Conservation (phyloP, 2,329 filamentous ascomycete genomes). For the Calonectria fujianensis region DNA sequence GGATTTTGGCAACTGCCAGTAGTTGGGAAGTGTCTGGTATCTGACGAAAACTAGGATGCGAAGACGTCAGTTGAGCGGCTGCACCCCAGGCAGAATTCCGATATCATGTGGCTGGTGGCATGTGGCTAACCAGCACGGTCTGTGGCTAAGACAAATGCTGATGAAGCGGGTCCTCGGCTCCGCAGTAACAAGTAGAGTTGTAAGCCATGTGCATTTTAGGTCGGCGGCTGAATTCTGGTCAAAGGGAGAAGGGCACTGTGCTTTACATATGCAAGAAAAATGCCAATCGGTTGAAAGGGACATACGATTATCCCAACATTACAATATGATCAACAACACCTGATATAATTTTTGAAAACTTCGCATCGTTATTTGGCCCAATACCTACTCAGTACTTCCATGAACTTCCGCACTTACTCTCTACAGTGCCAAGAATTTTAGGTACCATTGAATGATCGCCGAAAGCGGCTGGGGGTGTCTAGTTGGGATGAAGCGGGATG, state of each 20-base stretch:
- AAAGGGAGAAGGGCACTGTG: conserved; percentile 4
- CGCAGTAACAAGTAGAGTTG: not conserved
- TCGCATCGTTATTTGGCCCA: not conserved
- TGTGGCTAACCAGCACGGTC: not conserved
- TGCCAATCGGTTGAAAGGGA: not conserved
- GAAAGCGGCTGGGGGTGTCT: conserved; percentile 12
- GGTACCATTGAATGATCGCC: conserved; percentile 10
- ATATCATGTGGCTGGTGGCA: conserved; percentile 1
- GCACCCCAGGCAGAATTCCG: conserved; percentile 25
- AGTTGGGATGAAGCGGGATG: conserved; percentile 8
- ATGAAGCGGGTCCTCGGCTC: not conserved
- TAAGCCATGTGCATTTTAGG: conserved; percentile 10
- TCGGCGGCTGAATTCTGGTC: conserved; percentile 18
- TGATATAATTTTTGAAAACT: not conserved
- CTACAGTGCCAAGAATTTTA: not conserved
- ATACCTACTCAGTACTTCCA: not conserved
- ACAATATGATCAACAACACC: not conserved
- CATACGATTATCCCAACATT: not conserved
- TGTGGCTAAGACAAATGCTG: not conserved
- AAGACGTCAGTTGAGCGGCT: conserved; percentile 26
- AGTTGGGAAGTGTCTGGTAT: not conserved
- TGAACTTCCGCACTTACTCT: not conserved
- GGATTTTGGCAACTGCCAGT: not conserved
- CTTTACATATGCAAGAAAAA: conserved; percentile 20
- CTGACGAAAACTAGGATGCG: not conserved